phyloP scores from a whole-genome alignment of 352 stramenopile genomes.

The Pythium sukuiense region DNA sequence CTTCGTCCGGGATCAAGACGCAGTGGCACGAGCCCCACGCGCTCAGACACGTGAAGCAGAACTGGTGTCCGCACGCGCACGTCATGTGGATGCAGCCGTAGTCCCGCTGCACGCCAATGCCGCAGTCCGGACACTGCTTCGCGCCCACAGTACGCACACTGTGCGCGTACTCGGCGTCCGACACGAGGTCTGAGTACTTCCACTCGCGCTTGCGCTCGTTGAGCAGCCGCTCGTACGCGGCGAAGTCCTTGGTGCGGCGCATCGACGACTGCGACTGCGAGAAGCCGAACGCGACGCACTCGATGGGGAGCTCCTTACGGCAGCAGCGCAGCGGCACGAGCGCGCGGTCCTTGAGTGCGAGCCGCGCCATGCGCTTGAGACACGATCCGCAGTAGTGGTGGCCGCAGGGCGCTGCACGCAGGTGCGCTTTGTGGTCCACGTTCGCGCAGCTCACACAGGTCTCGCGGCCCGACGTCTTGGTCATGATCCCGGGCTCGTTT shows the following conservation, averaged over 20 bases:
- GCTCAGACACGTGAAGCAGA: conserved; percentile 70
- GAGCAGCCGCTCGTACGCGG: conserved; percentile 48
- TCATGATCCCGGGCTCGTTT: too few relatives aligned
- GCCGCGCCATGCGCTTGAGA: conserved; percentile 54
- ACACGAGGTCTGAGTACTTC: conserved; percentile 55
- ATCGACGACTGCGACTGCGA: neutral
- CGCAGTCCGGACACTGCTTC: conserved; percentile 77
- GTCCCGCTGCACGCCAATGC: conserved; percentile 68
- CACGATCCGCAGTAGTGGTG: conserved; percentile 62
- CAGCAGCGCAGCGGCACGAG: conserved; percentile 74
- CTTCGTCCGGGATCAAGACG: conserved; percentile 53
- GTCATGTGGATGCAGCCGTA: conserved; percentile 80
- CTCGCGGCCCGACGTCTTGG: neutral
- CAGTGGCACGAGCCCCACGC: conserved; percentile 58
- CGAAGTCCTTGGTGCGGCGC: conserved; percentile 30
- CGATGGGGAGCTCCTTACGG: conserved; percentile 60
- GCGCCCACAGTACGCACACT: conserved; percentile 43
- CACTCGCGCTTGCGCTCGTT: conserved; percentile 43
- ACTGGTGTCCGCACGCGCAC: conserved; percentile 71
- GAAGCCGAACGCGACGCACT: conserved; percentile 55
- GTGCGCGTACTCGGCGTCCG: conserved; percentile 59
- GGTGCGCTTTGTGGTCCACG: conserved; percentile 17
- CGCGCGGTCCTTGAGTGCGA: conserved; percentile 56
- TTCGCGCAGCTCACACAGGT: conserved; percentile 49
- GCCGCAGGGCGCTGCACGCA: conserved; percentile 50